Evolutionary conservation across 2,329 filamentous ascomycete species (phyloP), one percentile per base, ranked within the genome.

Genomic region (Cordyceps cicadae): DNA sequence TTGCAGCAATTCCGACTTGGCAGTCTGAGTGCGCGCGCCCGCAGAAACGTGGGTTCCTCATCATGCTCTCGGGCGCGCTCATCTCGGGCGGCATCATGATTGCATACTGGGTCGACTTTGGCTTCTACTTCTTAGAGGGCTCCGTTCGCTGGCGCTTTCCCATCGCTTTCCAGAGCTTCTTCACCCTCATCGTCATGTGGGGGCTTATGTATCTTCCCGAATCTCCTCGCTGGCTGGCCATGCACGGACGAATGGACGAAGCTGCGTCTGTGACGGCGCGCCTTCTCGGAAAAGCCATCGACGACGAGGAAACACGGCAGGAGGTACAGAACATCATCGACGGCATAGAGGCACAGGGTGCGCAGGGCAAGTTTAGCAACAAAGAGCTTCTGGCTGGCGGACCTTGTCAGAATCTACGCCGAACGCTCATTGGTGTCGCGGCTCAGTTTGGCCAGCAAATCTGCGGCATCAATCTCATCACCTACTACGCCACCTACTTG

Each of bases 181-280:
- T 70, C 48, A 69, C 68, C 21, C 54, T 69, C 57, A 60, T 83
- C 57, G 78, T 86, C 59, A 81, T 84, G 68, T 62, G 79, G 39
- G 81, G 78, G 8, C 76, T 86, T 68, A 74, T 79, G 11, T 82
- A 84, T 68, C 76, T 85, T 5, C 70, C 69, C 19, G 69, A 71
- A 54, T 77, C 74, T 1, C 78, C 78, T 2, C 79, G 77, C 70
- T 79, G 75, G 73, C 70, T 76, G 11, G 72, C 78, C n/a, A 72
- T 77, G 24, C 70, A 76, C 34, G 74, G 73, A 8, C 70, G 67
- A 39, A 65, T 65, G 49, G 61, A 63, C 1, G 69, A 71, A 21
- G 68, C 70, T 5, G 64, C 65, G 5, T 60, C 64, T 3, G 67
- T 69, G 5, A 69, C 67, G 9, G 60, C 61, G 6, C 65, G 69